Conservation (phyloP, 1,284 basidiomycete genomes). For the Puccinia sorghi region DNA sequence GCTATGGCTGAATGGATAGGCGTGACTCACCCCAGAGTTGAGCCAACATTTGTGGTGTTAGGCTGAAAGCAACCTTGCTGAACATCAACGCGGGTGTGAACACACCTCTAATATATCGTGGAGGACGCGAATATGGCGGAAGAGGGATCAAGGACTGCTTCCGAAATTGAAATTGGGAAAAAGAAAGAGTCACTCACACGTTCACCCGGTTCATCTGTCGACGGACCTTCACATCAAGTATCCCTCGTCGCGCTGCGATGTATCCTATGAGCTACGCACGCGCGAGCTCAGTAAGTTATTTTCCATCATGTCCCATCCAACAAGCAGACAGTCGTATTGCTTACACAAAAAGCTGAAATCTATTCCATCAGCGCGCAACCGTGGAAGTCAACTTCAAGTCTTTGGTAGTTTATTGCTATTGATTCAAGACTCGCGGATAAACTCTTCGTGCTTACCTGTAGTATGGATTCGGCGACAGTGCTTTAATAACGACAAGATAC, state of each 20-base stretch:
- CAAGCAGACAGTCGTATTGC: background rate
- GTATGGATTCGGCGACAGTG: slow-evolving; percentile 31
- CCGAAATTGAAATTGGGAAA: slow-evolving; percentile 31
- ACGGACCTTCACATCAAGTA: slow-evolving; percentile 1
- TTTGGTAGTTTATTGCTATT: background rate
- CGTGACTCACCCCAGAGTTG: slow-evolving; percentile 57
- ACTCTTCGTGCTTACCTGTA: slow-evolving; percentile 12
- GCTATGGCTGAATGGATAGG: background rate
- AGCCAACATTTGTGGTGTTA: slow-evolving; percentile 59
- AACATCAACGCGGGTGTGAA: slow-evolving; percentile 59
- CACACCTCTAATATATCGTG: slow-evolving; percentile 51
- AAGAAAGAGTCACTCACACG: slow-evolving; percentile 14
- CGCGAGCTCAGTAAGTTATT: background rate
- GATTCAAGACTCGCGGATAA: background rate
- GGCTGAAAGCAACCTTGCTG: slow-evolving; percentile 60
- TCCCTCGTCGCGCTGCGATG: slow-evolving; percentile 22
- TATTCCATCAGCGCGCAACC: background rate
- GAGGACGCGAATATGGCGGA: background rate
- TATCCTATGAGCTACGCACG: slow-evolving; percentile 32
- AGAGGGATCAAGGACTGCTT: slow-evolving; percentile 52
- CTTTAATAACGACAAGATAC: background rate
- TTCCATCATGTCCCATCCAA: background rate
- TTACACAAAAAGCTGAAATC: slow-evolving; percentile 42
- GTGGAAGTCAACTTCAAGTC: background rate
- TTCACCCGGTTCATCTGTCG: slow-evolving; percentile 32